Evolutionary conservation across 192 early-diverging fungal genomes (phyloP), one percentile per base, ranked within the genome.

Genomic region (Coemansia pectinata): DNA sequence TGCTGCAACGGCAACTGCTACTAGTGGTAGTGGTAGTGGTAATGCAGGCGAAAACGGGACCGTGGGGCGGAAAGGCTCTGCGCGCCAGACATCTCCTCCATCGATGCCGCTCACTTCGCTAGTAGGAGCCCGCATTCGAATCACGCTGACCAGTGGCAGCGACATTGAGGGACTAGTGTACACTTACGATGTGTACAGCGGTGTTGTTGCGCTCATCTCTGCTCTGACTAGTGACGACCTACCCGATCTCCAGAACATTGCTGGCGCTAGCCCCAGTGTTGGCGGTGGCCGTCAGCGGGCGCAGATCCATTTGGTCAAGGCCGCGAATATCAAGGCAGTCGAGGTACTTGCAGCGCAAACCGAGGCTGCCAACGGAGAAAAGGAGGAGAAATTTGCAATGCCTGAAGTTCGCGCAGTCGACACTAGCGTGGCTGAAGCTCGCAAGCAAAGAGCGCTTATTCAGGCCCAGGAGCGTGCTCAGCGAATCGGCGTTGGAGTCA

Each of bases 401-500:
- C 65, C 71, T 4, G 47, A 61, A 40, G 44, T 77, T 36, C 66
- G 50, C n/a, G 27, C 52, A 5, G 71, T 77, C 11, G 65, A 44
- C 17, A 31, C 34, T 12, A 50, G 53, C 5, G 53, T 31, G n/a
- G 71, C 77, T 0, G 74, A 78, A 62, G 72, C 74, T 14, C 80
- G 76, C 57, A 83, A 83, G 63, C 58, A 70, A 50, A 67, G 66
- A 25, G 47, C 69, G 10, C 53, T 83, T n/a, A 58, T 33, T 10
- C 69, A 71, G 69, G 80, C 71, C 21, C 72, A 52, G 72, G 76
- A 78, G 65, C 69, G 76, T 21, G 74, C 76, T 17, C 40, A 69
- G 47, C 71, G 72, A 41, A 91, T 92, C 69, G 93, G 93, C 57
- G 91, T 92, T 33, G 93, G 93, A 33, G 93, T 94, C 19, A 89